Evolutionary conservation across 2,329 filamentous ascomycete species (phyloP).

Genomic region (Cordyceps cicadae): DNA sequence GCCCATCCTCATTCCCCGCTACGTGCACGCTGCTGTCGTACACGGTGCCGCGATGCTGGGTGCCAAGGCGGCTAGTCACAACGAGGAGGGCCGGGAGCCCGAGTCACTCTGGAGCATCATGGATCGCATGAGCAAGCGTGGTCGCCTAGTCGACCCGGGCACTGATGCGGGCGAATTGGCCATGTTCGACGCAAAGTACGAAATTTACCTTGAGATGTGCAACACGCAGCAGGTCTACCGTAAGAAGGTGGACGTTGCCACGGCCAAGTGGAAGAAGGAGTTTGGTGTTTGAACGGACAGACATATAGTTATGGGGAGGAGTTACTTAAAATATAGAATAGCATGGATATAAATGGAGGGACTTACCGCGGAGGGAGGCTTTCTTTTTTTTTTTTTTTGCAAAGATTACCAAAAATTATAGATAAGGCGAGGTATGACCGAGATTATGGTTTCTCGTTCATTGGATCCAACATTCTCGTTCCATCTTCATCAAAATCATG

Average conservation of each 20-base stretch:
- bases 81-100: conserved; percentile 58
- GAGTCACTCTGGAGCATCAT: conserved; percentile 94
- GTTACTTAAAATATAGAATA: neutral
- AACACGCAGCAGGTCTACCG: conserved; percentile 77
- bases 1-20: conserved; percentile 87
- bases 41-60: conserved; percentile 98
- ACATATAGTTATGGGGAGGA: neutral
- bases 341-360: neutral
- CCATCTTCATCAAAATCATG: no score
- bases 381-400: no score
- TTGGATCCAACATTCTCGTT: neutral
- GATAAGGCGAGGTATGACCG: no score
- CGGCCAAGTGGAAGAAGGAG: conserved; percentile 29
- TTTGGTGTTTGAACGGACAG: conserved; percentile 16
- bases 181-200: conserved; percentile 81
- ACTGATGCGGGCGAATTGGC: conserved; percentile 65
- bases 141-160: conserved; percentile 70
- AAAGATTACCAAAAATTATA: no score
- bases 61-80: conserved; percentile 87
- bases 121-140: conserved; percentile 94
- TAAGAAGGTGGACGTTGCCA: conserved; percentile 61
- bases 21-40: conserved; percentile 91
- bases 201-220: conserved; percentile 91
- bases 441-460: neutral
- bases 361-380: no score